These are phyloP conservation scores for Populus euphratica DNA, from an alignment of 345 rosid species.

Conservation along the genomic window DNA sequence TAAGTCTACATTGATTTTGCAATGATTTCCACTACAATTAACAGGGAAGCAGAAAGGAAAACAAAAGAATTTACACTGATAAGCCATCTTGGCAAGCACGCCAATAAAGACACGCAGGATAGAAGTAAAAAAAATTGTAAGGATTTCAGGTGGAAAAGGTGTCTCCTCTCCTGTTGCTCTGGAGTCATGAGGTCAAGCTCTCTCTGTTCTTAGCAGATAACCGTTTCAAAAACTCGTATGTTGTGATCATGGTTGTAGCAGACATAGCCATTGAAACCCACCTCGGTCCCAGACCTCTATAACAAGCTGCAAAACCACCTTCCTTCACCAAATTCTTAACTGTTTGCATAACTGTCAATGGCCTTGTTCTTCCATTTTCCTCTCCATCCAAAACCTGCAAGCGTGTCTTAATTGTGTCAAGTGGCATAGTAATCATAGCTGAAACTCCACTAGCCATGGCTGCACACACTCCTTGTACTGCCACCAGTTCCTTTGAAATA, in stretches of 20 bases:
- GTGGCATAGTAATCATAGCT: constrained; percentile 73
- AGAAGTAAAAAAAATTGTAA: background rate
- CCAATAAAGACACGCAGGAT: constrained; percentile 1
- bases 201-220: constrained; percentile 58
- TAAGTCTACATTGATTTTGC: constrained; percentile 19
- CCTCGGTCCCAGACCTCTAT: constrained; percentile 85
- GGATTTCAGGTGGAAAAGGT: background rate
- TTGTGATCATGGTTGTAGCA: constrained; percentile 83
- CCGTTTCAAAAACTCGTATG: constrained; percentile 78
- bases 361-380: constrained; percentile 57
- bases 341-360: constrained; percentile 56
- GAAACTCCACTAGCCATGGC: constrained; percentile 80
- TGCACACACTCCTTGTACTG: constrained; percentile 69
- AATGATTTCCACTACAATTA: constrained; percentile 9
- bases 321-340: constrained; percentile 59
- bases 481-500: constrained; percentile 42
- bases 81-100: constrained; percentile 7
- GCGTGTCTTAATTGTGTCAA: constrained; percentile 82
- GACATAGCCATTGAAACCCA: constrained; percentile 95
- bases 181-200: constrained; percentile 13
- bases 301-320: constrained; percentile 77
- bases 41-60: background rate
- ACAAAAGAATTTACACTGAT: constrained; percentile 20
- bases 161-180: background rate
- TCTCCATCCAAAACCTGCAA: constrained; percentile 76